phyloP scores from a whole-genome alignment of 805 yeast genomes.

The Wickerhamiella sorbophila region DNA sequence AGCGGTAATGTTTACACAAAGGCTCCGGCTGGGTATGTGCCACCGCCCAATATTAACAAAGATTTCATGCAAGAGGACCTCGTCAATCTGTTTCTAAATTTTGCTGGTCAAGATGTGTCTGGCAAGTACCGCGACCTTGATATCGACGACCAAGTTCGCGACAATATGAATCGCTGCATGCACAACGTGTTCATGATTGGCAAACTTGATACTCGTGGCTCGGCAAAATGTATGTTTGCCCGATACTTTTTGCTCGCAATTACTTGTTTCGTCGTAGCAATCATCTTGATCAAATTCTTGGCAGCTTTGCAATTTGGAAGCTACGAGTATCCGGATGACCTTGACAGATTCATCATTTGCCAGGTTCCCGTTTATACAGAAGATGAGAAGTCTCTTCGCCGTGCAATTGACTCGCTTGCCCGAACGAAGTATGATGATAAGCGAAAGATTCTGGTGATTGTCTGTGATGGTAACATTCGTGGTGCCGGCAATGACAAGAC shows the following conservation, averaged over 20 bases:
- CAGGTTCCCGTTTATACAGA: constrained; percentile 49
- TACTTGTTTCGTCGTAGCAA: constrained; percentile 26
- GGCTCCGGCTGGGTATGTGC: constrained; percentile 20
- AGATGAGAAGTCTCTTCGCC: constrained; percentile 39
- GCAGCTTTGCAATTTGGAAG: constrained; percentile 30
- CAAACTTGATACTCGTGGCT: constrained; percentile 28
- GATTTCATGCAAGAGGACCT: constrained; percentile 23
- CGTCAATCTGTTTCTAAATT: constrained; percentile 23
- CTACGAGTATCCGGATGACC: constrained; percentile 25
- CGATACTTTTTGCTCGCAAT: constrained; percentile 30
- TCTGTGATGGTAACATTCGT: constrained; percentile 49
- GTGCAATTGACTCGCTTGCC: constrained; percentile 46
- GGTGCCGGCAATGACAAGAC: constrained; percentile 47
- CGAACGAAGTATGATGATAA: constrained; percentile 45
- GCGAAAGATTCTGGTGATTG: constrained; percentile 40
- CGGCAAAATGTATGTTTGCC: constrained; percentile 28
- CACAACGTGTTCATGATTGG: constrained; percentile 29
- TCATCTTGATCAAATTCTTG: constrained; percentile 27
- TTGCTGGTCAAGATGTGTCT: constrained; percentile 26
- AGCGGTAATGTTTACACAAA: constrained; percentile 24
- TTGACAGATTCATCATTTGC: constrained; percentile 28
- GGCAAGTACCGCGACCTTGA: constrained; percentile 18
- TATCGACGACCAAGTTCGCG: constrained; percentile 15
- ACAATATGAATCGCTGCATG: constrained; percentile 25
- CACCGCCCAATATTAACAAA: constrained; percentile 17